Evolutionary conservation across 179 eudicot species (phyloP).

Genomic region (Beta macrorhiza): DNA sequence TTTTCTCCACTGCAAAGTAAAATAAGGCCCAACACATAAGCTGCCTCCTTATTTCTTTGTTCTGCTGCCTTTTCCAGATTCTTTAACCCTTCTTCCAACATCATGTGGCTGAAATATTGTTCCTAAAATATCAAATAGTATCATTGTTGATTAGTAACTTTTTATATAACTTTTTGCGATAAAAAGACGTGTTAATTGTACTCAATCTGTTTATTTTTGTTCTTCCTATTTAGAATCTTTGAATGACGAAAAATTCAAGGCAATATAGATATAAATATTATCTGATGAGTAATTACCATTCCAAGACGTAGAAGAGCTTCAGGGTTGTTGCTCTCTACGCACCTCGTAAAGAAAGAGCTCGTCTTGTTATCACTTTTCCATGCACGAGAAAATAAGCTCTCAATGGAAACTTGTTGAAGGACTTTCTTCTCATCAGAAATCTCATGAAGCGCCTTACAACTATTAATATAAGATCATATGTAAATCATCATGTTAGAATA

Average conservation of each 20-base stretch:
- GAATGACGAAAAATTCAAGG: too few species aligned
- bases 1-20: constrained; percentile 17
- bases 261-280: too few species aligned
- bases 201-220: too few species aligned
- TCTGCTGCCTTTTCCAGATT: constrained; percentile 25
- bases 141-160: neutral
- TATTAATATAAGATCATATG: neutral
- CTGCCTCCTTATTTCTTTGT: constrained; percentile 20
- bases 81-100: constrained; percentile 22
- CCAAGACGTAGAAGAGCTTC: constrained; percentile 30
- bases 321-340: constrained; percentile 30
- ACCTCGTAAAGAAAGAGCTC: constrained; percentile 16
- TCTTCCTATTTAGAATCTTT: too few species aligned
- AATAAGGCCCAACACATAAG: constrained; percentile 22
- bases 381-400: neutral
- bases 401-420: constrained; percentile 22
- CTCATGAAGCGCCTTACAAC: constrained; percentile 29
- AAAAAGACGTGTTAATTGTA: too few species aligned
- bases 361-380: constrained; percentile 17
- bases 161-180: too few species aligned
- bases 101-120: constrained; percentile 22
- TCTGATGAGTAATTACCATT: constrained; percentile 9
- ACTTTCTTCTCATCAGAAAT: constrained; percentile 24
- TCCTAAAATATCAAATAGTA: neutral
- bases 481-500: neutral